Conservation (phyloP, 1,284 basidiomycete species). For the Cystobasidium slooffiae region DNA sequence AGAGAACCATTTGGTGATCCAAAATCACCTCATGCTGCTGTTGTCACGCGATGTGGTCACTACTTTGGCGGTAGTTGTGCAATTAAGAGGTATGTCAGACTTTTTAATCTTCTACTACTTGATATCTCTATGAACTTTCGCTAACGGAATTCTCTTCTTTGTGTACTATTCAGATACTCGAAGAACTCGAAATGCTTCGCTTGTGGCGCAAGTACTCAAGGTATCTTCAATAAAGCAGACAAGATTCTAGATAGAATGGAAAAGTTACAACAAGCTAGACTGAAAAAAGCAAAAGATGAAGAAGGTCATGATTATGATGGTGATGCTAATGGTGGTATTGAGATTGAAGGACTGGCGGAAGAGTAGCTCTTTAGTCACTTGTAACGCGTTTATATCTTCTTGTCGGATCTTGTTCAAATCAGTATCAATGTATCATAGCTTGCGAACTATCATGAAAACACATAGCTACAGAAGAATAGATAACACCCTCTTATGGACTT, state of each 20-base stretch:
- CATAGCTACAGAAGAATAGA: no score
- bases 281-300: slow-evolving; percentile 47
- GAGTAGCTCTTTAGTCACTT: neutral
- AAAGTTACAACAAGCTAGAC: slow-evolving; percentile 49
- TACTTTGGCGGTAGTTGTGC: slow-evolving; percentile 82
- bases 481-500: no score
- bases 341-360: slow-evolving; percentile 51
- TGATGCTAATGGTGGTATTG: slow-evolving; percentile 48
- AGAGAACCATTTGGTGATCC: slow-evolving; percentile 92
- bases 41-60: slow-evolving; percentile 94
- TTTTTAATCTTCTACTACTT: neutral
- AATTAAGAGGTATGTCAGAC: slow-evolving; percentile 51
- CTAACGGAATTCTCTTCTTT: no score
- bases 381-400: no score
- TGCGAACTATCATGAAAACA: no score
- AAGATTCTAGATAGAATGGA: slow-evolving; percentile 58
- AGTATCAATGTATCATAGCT: no score
- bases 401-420: no score
- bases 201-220: slow-evolving; percentile 87
- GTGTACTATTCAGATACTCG: slow-evolving; percentile 57
- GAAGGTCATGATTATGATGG: slow-evolving; percentile 44
- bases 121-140: no score
- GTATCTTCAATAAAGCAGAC: slow-evolving; percentile 90
- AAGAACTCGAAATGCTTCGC: slow-evolving; percentile 96
- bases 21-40: slow-evolving; percentile 69